These are phyloP conservation scores for Elsinoe arachidis DNA, from an alignment of 2,329 filamentous ascomycete species.

Conservation along the genomic window DNA sequence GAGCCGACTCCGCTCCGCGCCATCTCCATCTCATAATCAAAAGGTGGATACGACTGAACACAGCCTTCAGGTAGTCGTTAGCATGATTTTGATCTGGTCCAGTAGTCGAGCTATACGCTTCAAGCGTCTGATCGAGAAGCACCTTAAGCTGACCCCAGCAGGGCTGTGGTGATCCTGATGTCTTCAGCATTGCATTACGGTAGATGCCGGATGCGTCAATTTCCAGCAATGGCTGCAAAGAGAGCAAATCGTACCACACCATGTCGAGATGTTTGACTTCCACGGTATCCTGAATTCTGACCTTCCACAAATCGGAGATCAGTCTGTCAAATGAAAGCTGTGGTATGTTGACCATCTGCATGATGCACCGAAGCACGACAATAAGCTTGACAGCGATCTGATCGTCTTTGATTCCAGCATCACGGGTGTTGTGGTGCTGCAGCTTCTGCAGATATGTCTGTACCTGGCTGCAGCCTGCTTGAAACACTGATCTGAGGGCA, in stretches of 20 bases:
- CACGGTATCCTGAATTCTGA: not conserved
- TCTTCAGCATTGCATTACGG: constrained; percentile 28
- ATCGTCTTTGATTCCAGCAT: constrained; percentile 41
- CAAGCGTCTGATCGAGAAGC: constrained; percentile 40
- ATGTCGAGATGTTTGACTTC: constrained; percentile 24
- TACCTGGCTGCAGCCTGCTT: constrained; percentile 25
- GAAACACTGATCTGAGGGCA: constrained; percentile 3
- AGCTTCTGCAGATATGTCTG: constrained; percentile 39
- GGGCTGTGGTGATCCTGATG: constrained; percentile 31
- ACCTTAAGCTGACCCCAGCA: constrained; percentile 44
- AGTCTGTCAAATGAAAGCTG: constrained; percentile 9
- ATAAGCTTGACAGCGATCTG: constrained; percentile 38
- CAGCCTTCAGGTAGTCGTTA: constrained; percentile 46
- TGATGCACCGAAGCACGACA: constrained; percentile 38
- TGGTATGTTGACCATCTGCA: constrained; percentile 19
- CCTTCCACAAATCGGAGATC: not conserved
- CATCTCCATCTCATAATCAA: constrained; percentile 50
- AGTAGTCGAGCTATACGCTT: constrained; percentile 38
- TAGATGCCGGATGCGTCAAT: constrained; percentile 44
- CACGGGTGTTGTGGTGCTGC: constrained; percentile 32
- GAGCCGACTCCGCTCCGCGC: constrained; percentile 45
- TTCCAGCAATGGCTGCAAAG: constrained; percentile 45
- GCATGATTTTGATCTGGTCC: constrained; percentile 35
- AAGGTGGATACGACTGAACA: constrained; percentile 45
- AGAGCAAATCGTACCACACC: constrained; percentile 41